phyloP scores from a whole-genome alignment of 345 rosid species.

The Ceriops decandra region DNA sequence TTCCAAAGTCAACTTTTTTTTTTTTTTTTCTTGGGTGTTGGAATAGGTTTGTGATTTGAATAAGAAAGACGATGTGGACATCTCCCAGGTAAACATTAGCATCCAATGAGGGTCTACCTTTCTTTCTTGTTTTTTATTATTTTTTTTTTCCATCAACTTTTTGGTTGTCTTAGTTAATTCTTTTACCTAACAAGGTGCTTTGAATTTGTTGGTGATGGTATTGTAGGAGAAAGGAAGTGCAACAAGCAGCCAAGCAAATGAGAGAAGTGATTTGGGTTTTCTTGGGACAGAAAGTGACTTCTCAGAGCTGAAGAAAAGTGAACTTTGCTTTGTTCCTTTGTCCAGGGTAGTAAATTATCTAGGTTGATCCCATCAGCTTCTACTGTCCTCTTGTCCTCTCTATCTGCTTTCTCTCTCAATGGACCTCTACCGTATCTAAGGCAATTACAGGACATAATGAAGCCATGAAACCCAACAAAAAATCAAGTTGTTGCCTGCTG shows the following conservation, averaged over 20 bases:
- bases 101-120: background rate
- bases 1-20: background rate
- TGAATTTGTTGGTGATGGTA: background rate
- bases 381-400: no score
- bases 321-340: slow-evolving; percentile 64
- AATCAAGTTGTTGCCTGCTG: background rate
- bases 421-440: background rate
- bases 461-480: background rate
- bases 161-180: background rate
- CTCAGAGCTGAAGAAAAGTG: slow-evolving; percentile 55
- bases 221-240: slow-evolving; percentile 30
- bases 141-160: background rate
- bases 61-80: slow-evolving; percentile 16
- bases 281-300: slow-evolving; percentile 26
- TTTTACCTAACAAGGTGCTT: background rate
- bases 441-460: background rate
- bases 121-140: background rate
- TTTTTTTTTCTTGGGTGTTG: background rate
- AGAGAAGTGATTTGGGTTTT: slow-evolving; percentile 21
- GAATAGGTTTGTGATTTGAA: slow-evolving; percentile 27
- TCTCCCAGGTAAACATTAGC: slow-evolving; percentile 19
- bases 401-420: background rate
- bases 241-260: slow-evolving; percentile 9
- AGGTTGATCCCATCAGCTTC: slow-evolving; percentile 27
- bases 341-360: slow-evolving; percentile 43